Conservation (phyloP, 805 yeast genomes). For the Candida boleticola region DNA sequence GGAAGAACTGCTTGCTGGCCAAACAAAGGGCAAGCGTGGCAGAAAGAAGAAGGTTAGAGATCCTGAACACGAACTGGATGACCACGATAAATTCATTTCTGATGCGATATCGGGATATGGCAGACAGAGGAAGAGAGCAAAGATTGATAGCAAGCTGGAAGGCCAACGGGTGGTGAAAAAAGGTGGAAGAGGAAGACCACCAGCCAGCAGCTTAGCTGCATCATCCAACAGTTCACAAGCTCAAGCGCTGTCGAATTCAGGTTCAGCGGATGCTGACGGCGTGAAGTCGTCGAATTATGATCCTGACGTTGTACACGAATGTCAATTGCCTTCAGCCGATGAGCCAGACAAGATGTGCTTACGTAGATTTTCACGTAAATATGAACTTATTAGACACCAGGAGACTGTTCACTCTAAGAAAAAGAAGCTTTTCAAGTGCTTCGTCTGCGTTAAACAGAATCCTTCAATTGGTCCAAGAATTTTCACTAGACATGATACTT, state of each 20-base stretch:
- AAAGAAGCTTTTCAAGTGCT: slow-evolving; percentile 82
- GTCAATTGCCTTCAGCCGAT: slow-evolving; percentile 44
- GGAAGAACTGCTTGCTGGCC: slow-evolving; percentile 9
- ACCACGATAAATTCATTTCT: slow-evolving; percentile 22
- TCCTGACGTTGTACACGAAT: slow-evolving; percentile 47
- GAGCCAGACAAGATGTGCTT: slow-evolving; percentile 39
- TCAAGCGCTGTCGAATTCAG: neutral
- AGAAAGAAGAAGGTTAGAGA: slow-evolving; percentile 4
- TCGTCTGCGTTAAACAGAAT: slow-evolving; percentile 74
- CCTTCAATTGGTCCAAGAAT: slow-evolving; percentile 63
- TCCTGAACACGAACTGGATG: slow-evolving; percentile 12
- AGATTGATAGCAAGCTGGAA: slow-evolving; percentile 21
- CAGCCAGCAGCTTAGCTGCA: neutral
- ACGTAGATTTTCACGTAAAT: slow-evolving; percentile 57
- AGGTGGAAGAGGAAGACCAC: slow-evolving; percentile 1
- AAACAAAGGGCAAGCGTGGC: slow-evolving; percentile 10
- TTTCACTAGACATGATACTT: slow-evolving; percentile 90
- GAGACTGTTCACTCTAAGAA: slow-evolving; percentile 92
- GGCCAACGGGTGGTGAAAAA: slow-evolving; percentile 10
- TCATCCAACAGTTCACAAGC: slow-evolving; percentile 26
- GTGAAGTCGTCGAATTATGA: slow-evolving; percentile 41
- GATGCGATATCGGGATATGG: slow-evolving; percentile 15
- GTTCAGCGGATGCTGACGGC: neutral
- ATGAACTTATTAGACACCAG: slow-evolving; percentile 92
- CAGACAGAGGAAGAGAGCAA: slow-evolving; percentile 17